Conservation (phyloP, 1,284 basidiomycete genomes). For the Trichosporon ovoides region DNA sequence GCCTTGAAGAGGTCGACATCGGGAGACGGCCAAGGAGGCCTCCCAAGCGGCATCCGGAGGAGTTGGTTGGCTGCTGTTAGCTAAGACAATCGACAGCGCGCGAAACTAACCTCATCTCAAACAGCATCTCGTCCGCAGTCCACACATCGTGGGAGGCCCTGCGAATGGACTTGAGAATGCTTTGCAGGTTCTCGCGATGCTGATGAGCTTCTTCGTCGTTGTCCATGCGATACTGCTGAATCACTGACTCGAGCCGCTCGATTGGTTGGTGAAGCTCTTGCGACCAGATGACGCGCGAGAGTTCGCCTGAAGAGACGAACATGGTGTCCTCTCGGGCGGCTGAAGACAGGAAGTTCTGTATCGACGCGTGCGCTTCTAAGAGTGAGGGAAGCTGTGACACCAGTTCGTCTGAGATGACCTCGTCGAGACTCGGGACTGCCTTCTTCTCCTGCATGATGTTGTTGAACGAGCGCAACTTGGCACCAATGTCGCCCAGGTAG, state of each 20-base stretch:
- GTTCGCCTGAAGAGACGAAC: constrained; percentile 30
- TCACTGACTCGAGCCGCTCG: constrained; percentile 24
- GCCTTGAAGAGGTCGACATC: constrained; percentile 63
- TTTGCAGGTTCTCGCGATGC: constrained; percentile 24
- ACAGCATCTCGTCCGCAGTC: constrained; percentile 31
- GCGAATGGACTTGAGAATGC: constrained; percentile 22
- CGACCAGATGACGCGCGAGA: constrained; percentile 34
- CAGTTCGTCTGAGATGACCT: constrained; percentile 59
- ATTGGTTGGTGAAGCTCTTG: constrained; percentile 35
- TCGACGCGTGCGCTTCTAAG: constrained; percentile 49
- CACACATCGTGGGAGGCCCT: constrained; percentile 28
- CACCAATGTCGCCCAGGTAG: constrained; percentile 85
- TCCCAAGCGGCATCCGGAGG: constrained; percentile 25
- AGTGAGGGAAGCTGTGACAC: constrained; percentile 57
- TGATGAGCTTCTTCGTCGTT: constrained; percentile 22
- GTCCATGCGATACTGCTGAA: constrained; percentile 33
- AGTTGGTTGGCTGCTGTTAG: constrained; percentile 31
- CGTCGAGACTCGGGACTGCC: constrained; percentile 58
- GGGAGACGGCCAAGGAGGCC: constrained; percentile 65
- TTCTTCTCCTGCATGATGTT: constrained; percentile 20
- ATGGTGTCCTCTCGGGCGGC: constrained; percentile 35
- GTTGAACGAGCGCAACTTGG: constrained; percentile 61
- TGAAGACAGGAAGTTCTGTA: constrained; percentile 48
- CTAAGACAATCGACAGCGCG: too few species aligned
- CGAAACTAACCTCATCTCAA: constrained; percentile 32